A percentile compares a stretch with the other conserved stretches of the same genome.
Conservation (phyloP, 169 alveolate species). For the Plasmodium gonderi region DNA sequence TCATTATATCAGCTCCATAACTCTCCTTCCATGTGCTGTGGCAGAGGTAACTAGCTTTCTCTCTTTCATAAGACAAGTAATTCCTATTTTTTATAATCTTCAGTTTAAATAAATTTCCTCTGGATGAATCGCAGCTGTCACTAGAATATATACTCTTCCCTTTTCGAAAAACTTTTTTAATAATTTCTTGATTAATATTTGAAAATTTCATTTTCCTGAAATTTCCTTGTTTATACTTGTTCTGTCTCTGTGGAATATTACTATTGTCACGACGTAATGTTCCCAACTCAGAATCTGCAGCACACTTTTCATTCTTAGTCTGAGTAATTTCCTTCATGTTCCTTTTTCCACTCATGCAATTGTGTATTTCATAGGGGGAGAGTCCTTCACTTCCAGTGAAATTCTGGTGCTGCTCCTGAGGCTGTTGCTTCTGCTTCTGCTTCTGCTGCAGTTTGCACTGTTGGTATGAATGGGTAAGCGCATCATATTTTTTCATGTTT, state of each 20-base stretch:
- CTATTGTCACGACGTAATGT: neutral
- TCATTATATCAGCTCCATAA: neutral
- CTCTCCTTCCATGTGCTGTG: neutral
- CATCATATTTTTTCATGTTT: too few species aligned
- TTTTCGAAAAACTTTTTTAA: conserved; percentile 24
- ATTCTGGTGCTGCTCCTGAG: neutral
- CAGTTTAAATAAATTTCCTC: neutral
- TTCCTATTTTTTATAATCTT: conserved; percentile 17
- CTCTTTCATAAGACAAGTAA: conserved; percentile 32
- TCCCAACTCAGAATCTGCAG: too few species aligned
- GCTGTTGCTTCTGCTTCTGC: neutral
- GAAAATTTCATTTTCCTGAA: conserved; percentile 4
- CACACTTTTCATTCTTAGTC: neutral
- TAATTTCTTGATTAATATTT: neutral
- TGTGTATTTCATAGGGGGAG: neutral
- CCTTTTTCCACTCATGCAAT: neutral
- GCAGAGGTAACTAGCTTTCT: neutral
- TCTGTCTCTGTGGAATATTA: neutral
- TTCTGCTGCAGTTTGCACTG: too few species aligned
- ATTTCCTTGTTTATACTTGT: neutral
- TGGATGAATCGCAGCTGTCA: conserved; percentile 16
- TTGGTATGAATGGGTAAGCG: too few species aligned
- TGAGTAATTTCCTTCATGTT: neutral
- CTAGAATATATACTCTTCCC: conserved; percentile 35
- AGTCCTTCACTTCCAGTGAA: neutral